Base-by-base conservation (phyloP, 441 rosid genomes). In the Jatropha multifida region DNA sequence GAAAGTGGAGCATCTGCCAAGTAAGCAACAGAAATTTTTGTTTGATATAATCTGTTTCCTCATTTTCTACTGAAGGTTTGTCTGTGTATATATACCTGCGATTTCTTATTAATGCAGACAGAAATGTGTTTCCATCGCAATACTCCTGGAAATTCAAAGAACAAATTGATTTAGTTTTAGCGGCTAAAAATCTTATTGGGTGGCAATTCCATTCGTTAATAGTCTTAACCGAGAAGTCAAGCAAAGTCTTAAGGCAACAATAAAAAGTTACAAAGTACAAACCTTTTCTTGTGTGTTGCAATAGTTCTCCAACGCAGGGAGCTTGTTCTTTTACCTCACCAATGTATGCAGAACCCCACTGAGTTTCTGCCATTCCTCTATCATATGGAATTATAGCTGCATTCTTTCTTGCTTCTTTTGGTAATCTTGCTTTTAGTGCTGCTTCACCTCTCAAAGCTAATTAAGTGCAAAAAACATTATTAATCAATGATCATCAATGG, bases 371-470 rank as follows among this genome's bases (percentile, higher is more conserved):
- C 79, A 87, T 79, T 67, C 89, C 86, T 78, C 81, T 88, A 62
- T 93, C 96, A 8, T 79, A 93, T 18, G 98, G 97, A 81, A 93
- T 87, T 78, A 93, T 92, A 7, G 98, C 71, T 26, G 99, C 95
- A 37, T 89, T 93, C 83, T 87, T 93, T 83, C 86, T 88, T 72
- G 94, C 88, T 86, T 95, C 98, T 78, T 87, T 95, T 32, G 97
- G 94, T 75, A 88, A 78, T 72, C 98, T 89, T 37, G 90, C 84
- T 85, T 80, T 90, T 71, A 93, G 71, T 64, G 94, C 91, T n/a
- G 93, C 92, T 89, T 95, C 97, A 81, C 96, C 99, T 85, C 99
- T 83, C 86, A 93, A 75, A 71, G 99, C 99, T 93, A 67, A 32
- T 67, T 52, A 59, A 69, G 37, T 3, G 40, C 48, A 44, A 23